phyloP scores from a whole-genome alignment of 2,329 filamentous ascomycete species.

The Diaporthe australafricana region DNA sequence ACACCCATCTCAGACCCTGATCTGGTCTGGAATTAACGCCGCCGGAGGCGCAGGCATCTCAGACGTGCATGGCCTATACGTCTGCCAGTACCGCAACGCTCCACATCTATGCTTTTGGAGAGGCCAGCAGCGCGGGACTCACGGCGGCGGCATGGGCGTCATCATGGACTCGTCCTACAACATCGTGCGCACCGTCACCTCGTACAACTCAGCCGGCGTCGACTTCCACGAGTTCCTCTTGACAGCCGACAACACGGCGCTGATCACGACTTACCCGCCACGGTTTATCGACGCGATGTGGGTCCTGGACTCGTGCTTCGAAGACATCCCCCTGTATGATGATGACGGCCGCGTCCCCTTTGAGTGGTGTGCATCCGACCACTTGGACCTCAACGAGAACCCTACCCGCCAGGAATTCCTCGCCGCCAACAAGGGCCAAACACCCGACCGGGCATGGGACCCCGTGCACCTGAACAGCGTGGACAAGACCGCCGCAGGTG shows the following conservation, averaged over 20 bases:
- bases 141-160: conserved; percentile 25
- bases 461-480: conserved; percentile 68
- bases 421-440: conserved; percentile 7
- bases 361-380: conserved; percentile 30
- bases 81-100: conserved; percentile 18
- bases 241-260: conserved; percentile 24
- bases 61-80: conserved; percentile 20
- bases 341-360: not conserved
- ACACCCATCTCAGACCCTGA: conserved; percentile 8
- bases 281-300: conserved; percentile 24
- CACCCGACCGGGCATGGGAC: conserved; percentile 55
- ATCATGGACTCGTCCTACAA: conserved; percentile 30
- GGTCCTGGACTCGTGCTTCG: conserved; percentile 28
- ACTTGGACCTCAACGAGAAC: conserved; percentile 21
- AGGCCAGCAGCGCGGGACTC: conserved; percentile 25
- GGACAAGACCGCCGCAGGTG: conserved; percentile 59
- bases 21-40: conserved; percentile 29
- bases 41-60: not conserved
- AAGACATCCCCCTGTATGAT: conserved; percentile 11
- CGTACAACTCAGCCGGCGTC: not conserved
- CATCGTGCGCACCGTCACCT: conserved; percentile 23
- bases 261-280: conserved; percentile 25
- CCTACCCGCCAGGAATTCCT: not conserved
- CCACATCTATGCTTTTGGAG: conserved; percentile 33
- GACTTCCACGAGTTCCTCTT: conserved; percentile 32